Evolutionary conservation across 768 basidiomycete species (phyloP).

Genomic region (Sarcodon sp.): DNA sequence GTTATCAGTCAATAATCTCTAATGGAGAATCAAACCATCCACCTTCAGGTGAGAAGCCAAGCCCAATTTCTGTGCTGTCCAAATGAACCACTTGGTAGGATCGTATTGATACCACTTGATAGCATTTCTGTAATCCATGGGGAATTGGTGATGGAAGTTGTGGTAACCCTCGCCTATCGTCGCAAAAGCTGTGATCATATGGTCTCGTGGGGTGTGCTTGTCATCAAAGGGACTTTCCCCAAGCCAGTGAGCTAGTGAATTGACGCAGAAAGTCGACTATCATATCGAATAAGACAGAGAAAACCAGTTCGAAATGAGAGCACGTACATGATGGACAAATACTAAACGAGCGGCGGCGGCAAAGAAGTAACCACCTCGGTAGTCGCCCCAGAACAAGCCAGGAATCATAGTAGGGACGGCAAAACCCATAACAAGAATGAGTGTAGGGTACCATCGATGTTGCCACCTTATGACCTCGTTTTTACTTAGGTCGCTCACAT

Average conservation of each 20-base stretch:
- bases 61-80: conserved; percentile 41
- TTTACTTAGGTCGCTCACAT: conserved; percentile 76
- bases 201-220: conserved; percentile 89
- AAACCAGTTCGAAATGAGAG: conserved; percentile 1
- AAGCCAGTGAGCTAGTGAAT: conserved; percentile 94
- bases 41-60: conserved; percentile 47
- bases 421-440: conserved; percentile 63
- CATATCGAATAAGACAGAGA: background rate
- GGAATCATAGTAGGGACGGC: conserved; percentile 66
- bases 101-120: conserved; percentile 93
- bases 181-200: conserved; percentile 76
- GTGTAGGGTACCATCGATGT: conserved; percentile 61
- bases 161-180: conserved; percentile 97
- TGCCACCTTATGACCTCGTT: conserved; percentile 80
- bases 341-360: conserved; percentile 66
- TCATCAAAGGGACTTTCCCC: conserved; percentile 90
- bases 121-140: conserved; percentile 95
- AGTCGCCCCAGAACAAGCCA: conserved; percentile 79
- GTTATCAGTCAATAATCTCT: background rate
- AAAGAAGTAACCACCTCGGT: conserved; percentile 75
- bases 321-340: conserved; percentile 80
- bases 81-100: conserved; percentile 90
- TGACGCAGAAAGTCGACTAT: conserved; percentile 92
- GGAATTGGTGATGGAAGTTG: conserved; percentile 97
- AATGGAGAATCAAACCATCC: background rate